phyloP scores from a whole-genome alignment of 768 basidiomycete genomes.

The Tricholoma sp. region DNA sequence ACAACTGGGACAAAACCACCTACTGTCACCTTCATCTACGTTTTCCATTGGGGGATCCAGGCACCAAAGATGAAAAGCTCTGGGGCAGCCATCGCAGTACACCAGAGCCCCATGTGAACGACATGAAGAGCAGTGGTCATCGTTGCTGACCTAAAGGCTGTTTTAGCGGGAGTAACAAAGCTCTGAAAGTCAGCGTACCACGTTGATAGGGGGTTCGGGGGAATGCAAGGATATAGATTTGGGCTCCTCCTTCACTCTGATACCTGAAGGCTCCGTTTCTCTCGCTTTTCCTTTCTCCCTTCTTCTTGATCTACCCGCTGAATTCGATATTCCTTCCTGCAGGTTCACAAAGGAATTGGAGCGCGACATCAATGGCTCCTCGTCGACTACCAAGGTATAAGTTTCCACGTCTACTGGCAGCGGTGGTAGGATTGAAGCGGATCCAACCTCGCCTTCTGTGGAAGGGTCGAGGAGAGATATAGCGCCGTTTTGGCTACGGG shows the following conservation, averaged over 20 bases:
- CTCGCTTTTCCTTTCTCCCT: slow-evolving; percentile 55
- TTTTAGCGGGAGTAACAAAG: slow-evolving; percentile 3
- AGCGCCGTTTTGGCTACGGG: slow-evolving; percentile 55
- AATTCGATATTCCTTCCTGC: slow-evolving; percentile 24
- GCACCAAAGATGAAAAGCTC: slow-evolving; percentile 95
- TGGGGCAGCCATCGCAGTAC: slow-evolving; percentile 96
- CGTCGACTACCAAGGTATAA: slow-evolving; percentile 49
- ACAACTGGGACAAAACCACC: slow-evolving; percentile 80
- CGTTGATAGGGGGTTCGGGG: slow-evolving; percentile 39
- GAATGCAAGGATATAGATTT: slow-evolving; percentile 37
- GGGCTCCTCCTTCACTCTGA: slow-evolving; percentile 51
- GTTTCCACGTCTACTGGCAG: slow-evolving; percentile 46
- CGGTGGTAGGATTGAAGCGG: slow-evolving; percentile 35
- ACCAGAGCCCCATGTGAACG: slow-evolving; percentile 80
- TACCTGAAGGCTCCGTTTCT: slow-evolving; percentile 33
- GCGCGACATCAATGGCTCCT: slow-evolving; percentile 56
- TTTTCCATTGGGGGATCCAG: slow-evolving; percentile 92
- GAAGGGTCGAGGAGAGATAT: slow-evolving; percentile 32
- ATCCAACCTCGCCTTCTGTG: slow-evolving; percentile 29
- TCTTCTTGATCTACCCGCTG: slow-evolving; percentile 29
- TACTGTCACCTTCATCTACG: slow-evolving; percentile 79
- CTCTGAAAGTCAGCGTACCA: slow-evolving; percentile 28
- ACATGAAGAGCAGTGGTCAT: slow-evolving; percentile 85
- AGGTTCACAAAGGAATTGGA: slow-evolving; percentile 52
- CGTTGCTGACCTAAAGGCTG: slow-evolving; percentile 47